Evolutionary conservation across 2,329 filamentous ascomycete genomes (phyloP), one percentile per base, ranked within the genome.

Genomic region (Ophiostoma sp.): DNA sequence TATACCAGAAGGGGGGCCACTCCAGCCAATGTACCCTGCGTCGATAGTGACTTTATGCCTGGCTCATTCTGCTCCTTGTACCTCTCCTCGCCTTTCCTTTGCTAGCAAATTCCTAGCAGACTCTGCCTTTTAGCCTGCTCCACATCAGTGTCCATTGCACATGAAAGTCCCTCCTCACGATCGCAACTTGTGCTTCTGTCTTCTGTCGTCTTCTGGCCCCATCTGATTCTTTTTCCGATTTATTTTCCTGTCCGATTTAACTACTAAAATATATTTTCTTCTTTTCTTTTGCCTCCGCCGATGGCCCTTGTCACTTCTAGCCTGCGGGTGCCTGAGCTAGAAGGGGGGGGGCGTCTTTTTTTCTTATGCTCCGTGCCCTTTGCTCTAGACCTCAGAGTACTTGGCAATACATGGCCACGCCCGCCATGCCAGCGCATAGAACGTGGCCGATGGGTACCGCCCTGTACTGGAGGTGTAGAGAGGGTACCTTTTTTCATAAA

Each of bases 381-480:
- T 15, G 54, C 54, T 36, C 31, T 65, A 31, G 17, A 35, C 62
- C 62, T 23, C 62, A 0, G 20, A 23, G 17, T 36, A 36, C 62
- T 23, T 39, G 33, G 33, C 62, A 39, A 10, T 39, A 39, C 62
- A 41, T 39, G 20, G 13, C 33, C 35, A 39, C 33, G 33, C 35
- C 33, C n/a, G 23, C 57, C 57, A 62, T 33, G 27, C 57, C 57
- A 35, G 57, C 57, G 7, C 57, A 62, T 7, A 62, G 27, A 62
- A 31, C 57, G 57, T 62, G 57, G 57, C 57, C 57, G 57, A 62
- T 31, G 57, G 6, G 57, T 62, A 62, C 57, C 57, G 57, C 57
- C 52, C 52, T 57, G 52, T 57, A 57, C 27, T 23, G 48, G 2
- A 8, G 2, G 2, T 48, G 15, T 48, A 17, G 13, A 17, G 20